Evolutionary conservation across 2,329 filamentous ascomycete species (phyloP), one percentile per base, ranked within the genome.

Genomic region (Colletotrichum orchidophilum): DNA sequence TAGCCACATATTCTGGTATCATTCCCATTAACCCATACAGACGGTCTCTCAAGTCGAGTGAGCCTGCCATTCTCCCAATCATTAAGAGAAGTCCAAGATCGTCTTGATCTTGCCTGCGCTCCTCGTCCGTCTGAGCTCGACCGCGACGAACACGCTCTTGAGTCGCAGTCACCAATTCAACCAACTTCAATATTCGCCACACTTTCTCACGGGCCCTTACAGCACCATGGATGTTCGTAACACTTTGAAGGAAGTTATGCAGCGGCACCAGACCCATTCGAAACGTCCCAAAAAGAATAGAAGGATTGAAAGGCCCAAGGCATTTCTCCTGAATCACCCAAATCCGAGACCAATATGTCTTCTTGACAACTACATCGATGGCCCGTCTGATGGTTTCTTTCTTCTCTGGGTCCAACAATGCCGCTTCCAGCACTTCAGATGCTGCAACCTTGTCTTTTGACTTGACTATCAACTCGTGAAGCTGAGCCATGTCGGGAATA

Each of bases 261-360:
- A 68, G 11, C 6, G 52, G 66, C 2, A 68, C 29, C 4, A 68
- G 27, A 0, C 66, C 66, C 66, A 68, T 68, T 1, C 66, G 66
- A n/a, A 68, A 68, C 29, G 50, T 68, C 9, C 66, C 66, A 15
- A 68, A 68, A 21, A 68, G n/a, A 24, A 68, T 68, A 18, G 66
- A 68, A n/a, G 66, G 66, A 11, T 68, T 64, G 24, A 68, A 55
- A 2, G 66, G 60, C 1, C 60, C 66, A 7, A 68, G 66, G 13
- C 66, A 68, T 42, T 68, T 66, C 35, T 70, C 66, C 33, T 70
- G 66, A 6, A 65, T 65, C 26, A 70, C 66, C 66, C 66, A 70
- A 9, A 70, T 49, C 21, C 66, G 54, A 15, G 54, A 49, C 66
- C 66, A 70, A 35, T 68, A 68, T 13, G 39, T 52, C 7, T 49